Evolutionary conservation across 148 eudicot genomes (phyloP).

Genomic region (Silene latifolia): DNA sequence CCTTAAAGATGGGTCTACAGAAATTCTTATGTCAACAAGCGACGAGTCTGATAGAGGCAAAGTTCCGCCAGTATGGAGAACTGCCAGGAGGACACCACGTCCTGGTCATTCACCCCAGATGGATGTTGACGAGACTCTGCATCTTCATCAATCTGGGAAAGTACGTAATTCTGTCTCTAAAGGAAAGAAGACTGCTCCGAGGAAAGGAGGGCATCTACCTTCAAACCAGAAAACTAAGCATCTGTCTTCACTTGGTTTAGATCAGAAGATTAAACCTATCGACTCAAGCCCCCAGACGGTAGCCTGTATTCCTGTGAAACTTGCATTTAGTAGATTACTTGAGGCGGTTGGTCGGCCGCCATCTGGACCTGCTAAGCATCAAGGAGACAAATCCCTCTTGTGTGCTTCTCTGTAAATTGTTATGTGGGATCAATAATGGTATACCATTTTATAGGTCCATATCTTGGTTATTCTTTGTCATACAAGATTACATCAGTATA

Average conservation of each 20-base stretch:
- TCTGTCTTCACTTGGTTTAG: conserved; percentile 64
- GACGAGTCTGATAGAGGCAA: conserved; percentile 34
- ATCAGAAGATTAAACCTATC: conserved; percentile 51
- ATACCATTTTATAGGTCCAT: conserved; percentile 33
- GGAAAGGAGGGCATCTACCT: conserved; percentile 43
- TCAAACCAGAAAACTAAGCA: conserved; percentile 61
- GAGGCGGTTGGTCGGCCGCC: conserved; percentile 73
- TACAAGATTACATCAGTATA: conserved; percentile 22
- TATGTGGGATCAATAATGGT: conserved; percentile 33
- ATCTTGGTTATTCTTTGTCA: conserved; percentile 27
- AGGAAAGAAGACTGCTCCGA: conserved; percentile 38
- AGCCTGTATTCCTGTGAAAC: conserved; percentile 87
- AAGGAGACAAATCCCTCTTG: conserved; percentile 34
- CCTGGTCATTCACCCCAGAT: conserved; percentile 43
- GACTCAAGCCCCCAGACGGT: conserved; percentile 55
- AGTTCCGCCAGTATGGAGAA: conserved; percentile 60
- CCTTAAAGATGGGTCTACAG: conserved; percentile 68
- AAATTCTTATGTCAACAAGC: conserved; percentile 36
- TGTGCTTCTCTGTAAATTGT: conserved; percentile 52
- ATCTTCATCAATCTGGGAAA: conserved; percentile 40
- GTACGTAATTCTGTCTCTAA: conserved; percentile 29
- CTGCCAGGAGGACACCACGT: conserved; percentile 78
- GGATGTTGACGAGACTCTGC: conserved; percentile 33
- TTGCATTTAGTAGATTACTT: conserved; percentile 84
- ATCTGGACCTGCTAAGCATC: conserved; percentile 41